These are phyloP conservation scores for Chenopodium album DNA, from an alignment of 148 eudicot species.

Conservation along the genomic window DNA sequence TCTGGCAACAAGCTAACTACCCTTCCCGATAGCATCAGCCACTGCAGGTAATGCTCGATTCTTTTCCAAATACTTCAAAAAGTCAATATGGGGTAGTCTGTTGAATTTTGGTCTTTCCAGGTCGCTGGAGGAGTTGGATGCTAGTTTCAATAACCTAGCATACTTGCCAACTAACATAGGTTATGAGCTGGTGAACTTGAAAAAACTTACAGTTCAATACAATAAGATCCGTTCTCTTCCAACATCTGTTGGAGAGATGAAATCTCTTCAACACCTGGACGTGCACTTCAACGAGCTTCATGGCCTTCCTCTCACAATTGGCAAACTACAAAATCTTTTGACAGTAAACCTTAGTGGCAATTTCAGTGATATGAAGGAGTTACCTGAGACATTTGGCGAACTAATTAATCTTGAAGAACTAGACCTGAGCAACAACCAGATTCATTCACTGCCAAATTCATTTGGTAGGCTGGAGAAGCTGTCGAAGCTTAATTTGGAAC, in stretches of 20 bases:
- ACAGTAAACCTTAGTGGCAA: slow-evolving; percentile 73
- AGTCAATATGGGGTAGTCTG: background rate
- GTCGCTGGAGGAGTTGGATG: slow-evolving; percentile 80
- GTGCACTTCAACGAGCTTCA: slow-evolving; percentile 89
- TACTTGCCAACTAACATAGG: slow-evolving; percentile 93
- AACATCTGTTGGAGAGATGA: slow-evolving; percentile 81
- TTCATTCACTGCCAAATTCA: slow-evolving; percentile 68
- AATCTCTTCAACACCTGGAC: slow-evolving; percentile 59
- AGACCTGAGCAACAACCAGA: slow-evolving; percentile 89
- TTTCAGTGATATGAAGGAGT: slow-evolving; percentile 77
- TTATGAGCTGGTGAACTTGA: slow-evolving; percentile 56
- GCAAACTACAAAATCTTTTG: slow-evolving; percentile 66
- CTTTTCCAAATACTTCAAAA: background rate
- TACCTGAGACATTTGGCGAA: slow-evolving; percentile 70
- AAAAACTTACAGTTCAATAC: slow-evolving; percentile 54
- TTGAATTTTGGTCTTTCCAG: slow-evolving; percentile 36
- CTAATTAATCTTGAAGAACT: slow-evolving; percentile 70
- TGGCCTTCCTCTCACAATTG: slow-evolving; percentile 66
- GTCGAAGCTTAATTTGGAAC: slow-evolving; percentile 70
- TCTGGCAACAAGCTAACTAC: slow-evolving; percentile 81
- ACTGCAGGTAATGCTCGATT: slow-evolving; percentile 64
- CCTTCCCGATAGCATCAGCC: slow-evolving; percentile 83
- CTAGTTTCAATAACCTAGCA: slow-evolving; percentile 73
- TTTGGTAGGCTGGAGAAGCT: slow-evolving; percentile 72
- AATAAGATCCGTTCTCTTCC: slow-evolving; percentile 93